These are phyloP conservation scores for Coemansia sp. DNA, from an alignment of 371 early-diverging fungal species.

Conservation along the genomic window DNA sequence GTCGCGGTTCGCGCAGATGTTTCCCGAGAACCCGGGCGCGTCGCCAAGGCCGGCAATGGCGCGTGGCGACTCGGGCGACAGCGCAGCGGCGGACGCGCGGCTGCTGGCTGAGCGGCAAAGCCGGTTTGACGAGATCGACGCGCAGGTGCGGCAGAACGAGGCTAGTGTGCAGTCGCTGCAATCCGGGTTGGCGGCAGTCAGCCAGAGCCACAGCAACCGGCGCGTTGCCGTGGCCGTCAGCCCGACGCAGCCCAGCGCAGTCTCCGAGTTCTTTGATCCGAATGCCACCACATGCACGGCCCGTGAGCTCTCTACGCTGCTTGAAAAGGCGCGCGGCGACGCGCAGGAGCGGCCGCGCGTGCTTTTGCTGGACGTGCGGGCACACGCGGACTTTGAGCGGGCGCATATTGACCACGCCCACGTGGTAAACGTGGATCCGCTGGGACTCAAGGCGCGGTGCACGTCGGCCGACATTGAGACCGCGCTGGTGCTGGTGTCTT, in stretches of 20 bases:
- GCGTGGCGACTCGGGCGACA: background rate
- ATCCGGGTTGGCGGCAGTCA: constrained; percentile 2
- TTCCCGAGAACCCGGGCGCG: constrained; percentile 20
- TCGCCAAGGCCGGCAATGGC: background rate
- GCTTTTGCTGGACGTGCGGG: constrained; percentile 83
- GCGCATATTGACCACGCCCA: constrained; percentile 72
- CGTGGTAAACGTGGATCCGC: constrained; percentile 80
- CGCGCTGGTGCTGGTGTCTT: constrained; percentile 52
- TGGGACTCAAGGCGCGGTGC: constrained; percentile 61
- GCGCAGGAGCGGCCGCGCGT: constrained; percentile 47
- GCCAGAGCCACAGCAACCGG: constrained; percentile 2
- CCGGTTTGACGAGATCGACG: constrained; percentile 40
- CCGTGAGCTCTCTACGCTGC: constrained; percentile 51
- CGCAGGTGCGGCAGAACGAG: constrained; percentile 32
- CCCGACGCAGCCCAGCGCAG: constrained; percentile 11
- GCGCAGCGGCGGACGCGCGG: background rate
- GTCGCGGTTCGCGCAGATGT: constrained; percentile 23
- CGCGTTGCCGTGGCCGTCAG: constrained; percentile 20
- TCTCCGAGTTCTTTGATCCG: constrained; percentile 7
- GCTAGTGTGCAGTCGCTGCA: constrained; percentile 10
- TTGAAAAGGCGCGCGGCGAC: constrained; percentile 51
- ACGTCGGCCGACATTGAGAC: constrained; percentile 54
- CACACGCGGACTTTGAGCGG: constrained; percentile 61
- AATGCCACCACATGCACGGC: constrained; percentile 51
- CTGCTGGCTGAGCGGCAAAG: constrained; percentile 22